Evolutionary conservation across 169 alveolate species (phyloP).

Genomic region (Cryptosporidium viatorum): DNA sequence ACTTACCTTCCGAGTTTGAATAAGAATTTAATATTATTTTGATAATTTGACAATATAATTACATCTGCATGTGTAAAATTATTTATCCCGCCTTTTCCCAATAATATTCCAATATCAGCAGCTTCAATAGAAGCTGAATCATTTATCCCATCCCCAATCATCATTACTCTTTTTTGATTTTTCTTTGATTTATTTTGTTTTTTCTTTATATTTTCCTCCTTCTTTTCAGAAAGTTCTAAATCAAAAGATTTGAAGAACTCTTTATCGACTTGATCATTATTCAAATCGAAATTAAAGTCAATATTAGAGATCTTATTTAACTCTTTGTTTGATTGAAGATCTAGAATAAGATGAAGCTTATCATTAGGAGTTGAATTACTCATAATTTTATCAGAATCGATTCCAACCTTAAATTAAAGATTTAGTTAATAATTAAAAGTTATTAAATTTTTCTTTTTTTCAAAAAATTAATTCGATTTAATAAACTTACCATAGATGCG

Average conservation of each 20-base stretch:
- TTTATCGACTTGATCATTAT: background rate
- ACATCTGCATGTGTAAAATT: conserved; percentile 71
- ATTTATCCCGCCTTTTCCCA: conserved; percentile 65
- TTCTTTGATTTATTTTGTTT: background rate
- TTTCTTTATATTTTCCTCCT: background rate
- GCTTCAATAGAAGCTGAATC: conserved; percentile 69
- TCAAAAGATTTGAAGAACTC: conserved; percentile 10
- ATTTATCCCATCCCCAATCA: conserved; percentile 73
- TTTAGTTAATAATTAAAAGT: background rate
- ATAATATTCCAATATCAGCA: conserved; percentile 57
- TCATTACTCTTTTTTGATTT: conserved; percentile 50
- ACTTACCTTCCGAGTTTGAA: conserved; percentile 66
- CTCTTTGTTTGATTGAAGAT: conserved; percentile 32
- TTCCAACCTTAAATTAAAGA: conserved; percentile 41
- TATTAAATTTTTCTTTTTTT: no score
- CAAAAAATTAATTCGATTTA: background rate
- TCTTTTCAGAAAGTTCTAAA: background rate
- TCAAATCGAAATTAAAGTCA: conserved; percentile 4
- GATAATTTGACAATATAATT: conserved; percentile 55
- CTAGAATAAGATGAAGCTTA: conserved; percentile 36
- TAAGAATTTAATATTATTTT: conserved; percentile 19
- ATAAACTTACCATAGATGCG: conserved; percentile 71
- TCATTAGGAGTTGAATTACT: conserved; percentile 63
- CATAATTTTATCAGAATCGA: conserved; percentile 58
- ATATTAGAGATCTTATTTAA: conserved; percentile 19